phyloP scores from a whole-genome alignment of 2,329 filamentous ascomycete species.

The Cladosporium colombiae region DNA sequence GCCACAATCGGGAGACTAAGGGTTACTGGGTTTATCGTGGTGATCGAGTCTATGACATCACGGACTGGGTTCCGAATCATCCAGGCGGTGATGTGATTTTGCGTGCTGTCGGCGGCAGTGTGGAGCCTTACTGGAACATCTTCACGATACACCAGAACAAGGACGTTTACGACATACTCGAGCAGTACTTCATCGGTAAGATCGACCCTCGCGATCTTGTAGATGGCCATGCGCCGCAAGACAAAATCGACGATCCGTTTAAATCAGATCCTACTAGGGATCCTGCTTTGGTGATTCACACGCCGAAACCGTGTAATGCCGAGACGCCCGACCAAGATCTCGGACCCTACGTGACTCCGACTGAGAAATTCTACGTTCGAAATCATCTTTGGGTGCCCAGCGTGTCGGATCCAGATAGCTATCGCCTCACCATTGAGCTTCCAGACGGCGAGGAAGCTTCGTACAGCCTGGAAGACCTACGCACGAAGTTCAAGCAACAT shows the following conservation, averaged over 20 bases:
- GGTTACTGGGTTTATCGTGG: conserved; percentile 65
- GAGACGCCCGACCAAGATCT: conserved; percentile 58
- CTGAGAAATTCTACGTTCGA: conserved; percentile 59
- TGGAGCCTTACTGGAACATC: conserved; percentile 69
- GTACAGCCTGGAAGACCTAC: conserved; percentile 59
- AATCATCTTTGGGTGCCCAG: conserved; percentile 66
- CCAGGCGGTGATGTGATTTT: conserved; percentile 70
- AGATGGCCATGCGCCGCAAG: conserved; percentile 50
- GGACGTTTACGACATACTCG: conserved; percentile 65
- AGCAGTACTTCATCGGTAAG: conserved; percentile 64
- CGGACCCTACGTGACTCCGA: conserved; percentile 56
- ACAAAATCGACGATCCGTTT: conserved; percentile 63
- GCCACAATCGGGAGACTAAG: conserved; percentile 45
- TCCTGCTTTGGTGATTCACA: conserved; percentile 53
- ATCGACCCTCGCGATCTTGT: conserved; percentile 61
- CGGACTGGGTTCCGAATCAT: conserved; percentile 66
- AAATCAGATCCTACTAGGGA: conserved; percentile 56
- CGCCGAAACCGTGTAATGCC: conserved; percentile 60
- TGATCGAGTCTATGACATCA: conserved; percentile 70
- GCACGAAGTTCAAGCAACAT: conserved; percentile 52
- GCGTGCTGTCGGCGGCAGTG: conserved; percentile 62
- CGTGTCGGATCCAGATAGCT: conserved; percentile 44
- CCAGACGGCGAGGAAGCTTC: conserved; percentile 54
- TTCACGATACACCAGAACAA: conserved; percentile 68
- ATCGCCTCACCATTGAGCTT: conserved; percentile 57